Base-by-base conservation (phyloP, 2,329 filamentous ascomycete genomes). In the Fusarium anguioides region DNA sequence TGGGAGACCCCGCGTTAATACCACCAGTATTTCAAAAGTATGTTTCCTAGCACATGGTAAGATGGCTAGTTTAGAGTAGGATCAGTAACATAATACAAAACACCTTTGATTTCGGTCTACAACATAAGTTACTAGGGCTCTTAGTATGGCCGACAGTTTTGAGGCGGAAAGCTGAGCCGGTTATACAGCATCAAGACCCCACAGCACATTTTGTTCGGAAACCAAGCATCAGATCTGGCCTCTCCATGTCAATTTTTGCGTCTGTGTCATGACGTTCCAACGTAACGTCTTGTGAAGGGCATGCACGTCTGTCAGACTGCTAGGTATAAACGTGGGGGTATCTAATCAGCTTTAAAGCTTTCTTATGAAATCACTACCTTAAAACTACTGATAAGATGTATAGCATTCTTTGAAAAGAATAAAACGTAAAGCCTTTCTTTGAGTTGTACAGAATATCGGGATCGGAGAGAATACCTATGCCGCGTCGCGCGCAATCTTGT, bases 221-320 rank as follows among this genome's bases (percentile, higher is more conserved):
- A 96, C 91, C 1, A 90, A 87, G 83, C 90, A 95, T 94, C 76
- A 33, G 17, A 96, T 93, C 6, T 91, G 9, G 88, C 89, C 73
- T 97, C 93, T 62, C 92, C 93, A 29, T 91, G 92, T 76, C 96
- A 92, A 0, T 92, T 97, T 29, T 93, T 42, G n/a, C 23, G 20
- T 23, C 93, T 4, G 93, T 97, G 15, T 92, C 93, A 76, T 97
- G 93, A 50, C 89, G 96, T 93, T 78, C 96, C 93, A 10, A 97
- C 89, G 73, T 95, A 96, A 77, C 89, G 89, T 63, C 46, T 97
- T 85, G 65, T 94, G 91, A 48, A 88, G 84, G 3, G 92, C 90
- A 72, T 94, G 89, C 21, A 96, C 85, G 59, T 89, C 40, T 91
- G 96, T 88, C 36, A 87, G 83, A 83, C 55, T 86, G 86, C 72